Evolutionary conservation across 768 basidiomycete genomes (phyloP).

Genomic region (Nidularia sp.): DNA sequence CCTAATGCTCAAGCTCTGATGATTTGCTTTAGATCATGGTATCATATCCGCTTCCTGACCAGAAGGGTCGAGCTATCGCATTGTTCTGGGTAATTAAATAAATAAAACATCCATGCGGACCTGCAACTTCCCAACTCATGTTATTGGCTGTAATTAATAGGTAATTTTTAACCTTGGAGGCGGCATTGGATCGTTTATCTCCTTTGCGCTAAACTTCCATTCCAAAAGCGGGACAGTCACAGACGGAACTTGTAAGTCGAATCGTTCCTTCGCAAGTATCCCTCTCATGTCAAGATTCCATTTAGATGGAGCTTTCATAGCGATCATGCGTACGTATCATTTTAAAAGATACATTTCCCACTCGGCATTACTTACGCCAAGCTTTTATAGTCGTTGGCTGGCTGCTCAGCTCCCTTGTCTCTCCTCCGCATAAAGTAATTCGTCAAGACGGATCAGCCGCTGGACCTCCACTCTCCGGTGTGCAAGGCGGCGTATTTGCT

Average conservation of each 20-base stretch:
- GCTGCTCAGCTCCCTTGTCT: slow-evolving; percentile 14
- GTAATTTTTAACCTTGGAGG: slow-evolving; percentile 24
- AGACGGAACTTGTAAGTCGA: slow-evolving; percentile 20
- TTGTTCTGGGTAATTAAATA: slow-evolving; percentile 16
- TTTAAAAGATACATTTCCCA: neutral
- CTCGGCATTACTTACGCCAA: neutral
- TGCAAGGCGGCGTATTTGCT: slow-evolving; percentile 5
- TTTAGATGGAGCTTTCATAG: slow-evolving; percentile 22
- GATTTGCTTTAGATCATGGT: slow-evolving; percentile 18
- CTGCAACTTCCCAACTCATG: neutral
- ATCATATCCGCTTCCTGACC: slow-evolving; percentile 21
- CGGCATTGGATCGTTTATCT: slow-evolving; percentile 24
- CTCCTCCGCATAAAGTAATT: slow-evolving; percentile 20
- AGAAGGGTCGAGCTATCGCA: slow-evolving; percentile 20
- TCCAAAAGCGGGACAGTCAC: slow-evolving; percentile 20
- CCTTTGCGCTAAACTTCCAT: slow-evolving; percentile 21
- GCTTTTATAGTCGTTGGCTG: slow-evolving; percentile 14
- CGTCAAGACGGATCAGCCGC: slow-evolving; percentile 17
- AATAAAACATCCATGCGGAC: neutral
- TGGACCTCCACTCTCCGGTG: slow-evolving; percentile 12
- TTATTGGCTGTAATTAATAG: slow-evolving; percentile 2
- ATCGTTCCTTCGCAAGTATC: neutral
- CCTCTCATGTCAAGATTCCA: neutral
- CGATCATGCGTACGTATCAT: slow-evolving; percentile 18
- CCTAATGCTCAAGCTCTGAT: neutral